Base-by-base conservation (phyloP, 768 basidiomycete species). In the Neoboletus magnificus region DNA sequence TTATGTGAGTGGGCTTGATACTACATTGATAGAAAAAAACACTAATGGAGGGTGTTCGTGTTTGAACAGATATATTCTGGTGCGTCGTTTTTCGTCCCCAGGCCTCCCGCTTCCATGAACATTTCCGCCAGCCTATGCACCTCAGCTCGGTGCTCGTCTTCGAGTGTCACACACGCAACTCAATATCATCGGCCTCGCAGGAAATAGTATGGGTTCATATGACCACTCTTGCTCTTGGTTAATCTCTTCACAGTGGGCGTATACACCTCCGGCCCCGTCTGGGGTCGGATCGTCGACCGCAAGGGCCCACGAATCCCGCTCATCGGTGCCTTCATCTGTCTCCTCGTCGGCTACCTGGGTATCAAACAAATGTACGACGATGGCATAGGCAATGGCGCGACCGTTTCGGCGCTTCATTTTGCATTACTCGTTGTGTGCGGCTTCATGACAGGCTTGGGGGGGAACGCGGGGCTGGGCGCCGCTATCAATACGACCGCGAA, bases 401-500 rank as follows among this genome's bases (percentile, higher is more conserved):
- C 76, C 1, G 59, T 84, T 42, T 75, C 82, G 0, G 66, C 64
- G 0, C 56, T 81, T 20, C 72, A 74, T 11, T 75, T 89, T 44
- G 60, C 64, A 37, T 53, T 82, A 1, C 80, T 96, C 4, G 75
- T 85, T 1, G 9, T 81, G 7, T 92, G 82, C 59, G 81, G 81
- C 52, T 87, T 82, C 68, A 72, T 90, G 63, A 92, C 89, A 0
- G 94, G 94, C 0, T 72, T 80, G 2, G 94, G 92, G 1, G 87
- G 86, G 0, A 87, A 86, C 56, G 86, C 81, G 2, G 92, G 90
- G 0, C 69, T 91, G 5, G 74, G 78, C 0, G 79, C 85, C n/a
- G 77, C 84, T 0, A 75, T 94, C 22, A 97, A 95, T 64, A 77
- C 89, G 3, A 89, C 88, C 0, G 94, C 93, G 0, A 93, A 89